Percentiles rank a stretch among this genome's conserved stretches.
phyloP scores from a whole-genome alignment of 371 early-diverging fungal genomes.

The Actinomortierella wolfii region DNA sequence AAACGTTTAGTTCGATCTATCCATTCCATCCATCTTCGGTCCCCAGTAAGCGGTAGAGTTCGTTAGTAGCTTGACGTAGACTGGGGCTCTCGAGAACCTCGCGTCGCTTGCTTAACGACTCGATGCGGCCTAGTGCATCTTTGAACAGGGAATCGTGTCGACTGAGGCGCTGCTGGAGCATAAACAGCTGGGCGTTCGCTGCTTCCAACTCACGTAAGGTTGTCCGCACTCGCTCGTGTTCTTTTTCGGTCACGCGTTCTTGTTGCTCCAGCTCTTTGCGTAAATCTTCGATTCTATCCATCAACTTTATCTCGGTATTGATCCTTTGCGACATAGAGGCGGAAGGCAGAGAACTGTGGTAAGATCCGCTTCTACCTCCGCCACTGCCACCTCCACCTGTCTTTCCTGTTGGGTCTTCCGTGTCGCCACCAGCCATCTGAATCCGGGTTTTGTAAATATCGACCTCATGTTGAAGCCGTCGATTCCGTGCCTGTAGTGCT shows the following conservation, averaged over 20 bases:
- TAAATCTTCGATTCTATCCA: constrained; percentile 26
- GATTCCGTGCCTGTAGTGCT: constrained; percentile 18
- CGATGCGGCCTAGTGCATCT: constrained; percentile 14
- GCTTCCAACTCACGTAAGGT: constrained; percentile 18
- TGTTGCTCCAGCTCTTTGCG: constrained; percentile 25
- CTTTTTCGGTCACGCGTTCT: constrained; percentile 17
- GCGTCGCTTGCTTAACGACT: constrained; percentile 24
- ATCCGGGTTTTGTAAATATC: constrained; percentile 7
- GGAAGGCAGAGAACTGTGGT: background rate
- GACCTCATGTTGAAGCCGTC: constrained; percentile 20
- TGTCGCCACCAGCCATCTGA: constrained; percentile 1
- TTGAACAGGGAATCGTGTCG: constrained; percentile 28
- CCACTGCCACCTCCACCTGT: no score
- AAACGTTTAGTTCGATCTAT: no score
- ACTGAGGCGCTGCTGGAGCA: constrained; percentile 22
- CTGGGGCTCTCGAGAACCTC: constrained; percentile 18
- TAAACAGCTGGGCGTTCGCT: constrained; percentile 13
- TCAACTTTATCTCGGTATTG: constrained; percentile 18
- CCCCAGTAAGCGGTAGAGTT: constrained; percentile 18
- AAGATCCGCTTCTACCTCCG: constrained; percentile 2
- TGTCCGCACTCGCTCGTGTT: constrained; percentile 19
- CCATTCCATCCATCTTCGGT: constrained; percentile 24
- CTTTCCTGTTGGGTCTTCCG: background rate
- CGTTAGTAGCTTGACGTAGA: constrained; percentile 29
- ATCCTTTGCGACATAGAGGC: background rate